Evolutionary conservation across 257 asterid species (phyloP), one percentile per base, ranked within the genome.

Genomic region (Parsonsia alboflavescens): DNA sequence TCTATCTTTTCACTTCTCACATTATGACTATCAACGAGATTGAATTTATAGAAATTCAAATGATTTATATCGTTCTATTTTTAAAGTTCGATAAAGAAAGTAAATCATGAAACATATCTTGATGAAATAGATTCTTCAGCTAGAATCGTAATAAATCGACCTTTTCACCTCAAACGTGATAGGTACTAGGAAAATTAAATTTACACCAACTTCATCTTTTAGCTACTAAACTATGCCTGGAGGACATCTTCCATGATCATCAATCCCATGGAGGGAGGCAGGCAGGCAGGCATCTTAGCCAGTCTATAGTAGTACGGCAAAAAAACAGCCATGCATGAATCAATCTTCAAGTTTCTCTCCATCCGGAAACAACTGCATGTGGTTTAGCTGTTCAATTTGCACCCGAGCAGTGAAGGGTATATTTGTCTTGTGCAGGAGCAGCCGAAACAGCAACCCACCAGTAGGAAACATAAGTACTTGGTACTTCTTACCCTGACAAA

Each of bases 241-340:
- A n/a, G n/a, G 39, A 33, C 5, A 33, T 28, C 46, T 28, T 33
- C 8, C 67, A 33, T 33, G 16, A 58, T 48, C 58, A 52, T 52
- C 58, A 52, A 33, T 33, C 39, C 39, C 39, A 33, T 33, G 39
- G 39, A 33, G 3, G 39, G 39, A 33, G 39, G 39, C 39, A 33
- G 39, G 39, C 70, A 44, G 48, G 48, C 33, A 49, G 45, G 73
- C 70, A 72, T 24, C 77, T 76, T 41, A 16, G 58, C 68, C 21
- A n/a, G 24, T n/a, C n/a, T 22, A 49, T 19, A n/a, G 42, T 77
- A 42, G 39, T 33, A 42, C 22, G 70, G 67, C 65, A 33, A 33
- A 33, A 72, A 74, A 72, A 72, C 52, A 72, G 59, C 66, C 79
- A 74, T 65, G 30, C 76, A 41, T 12, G 50, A 46, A 45, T 65